phyloP scores from a whole-genome alignment of 129 eudicot genomes.

The Ambrosia trifida region DNA sequence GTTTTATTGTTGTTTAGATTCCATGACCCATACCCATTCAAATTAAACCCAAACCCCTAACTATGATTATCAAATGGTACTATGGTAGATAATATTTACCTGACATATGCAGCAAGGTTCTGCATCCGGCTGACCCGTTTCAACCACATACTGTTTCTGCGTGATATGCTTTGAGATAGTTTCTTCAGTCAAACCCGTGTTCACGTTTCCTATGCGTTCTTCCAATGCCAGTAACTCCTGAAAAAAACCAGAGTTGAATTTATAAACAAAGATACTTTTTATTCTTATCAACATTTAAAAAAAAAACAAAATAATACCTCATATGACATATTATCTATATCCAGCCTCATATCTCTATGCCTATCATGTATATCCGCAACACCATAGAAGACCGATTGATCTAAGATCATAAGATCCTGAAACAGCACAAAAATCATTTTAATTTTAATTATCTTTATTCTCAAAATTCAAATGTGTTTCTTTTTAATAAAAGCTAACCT shows the following conservation, averaged over 20 bases:
- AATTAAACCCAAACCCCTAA: no score
- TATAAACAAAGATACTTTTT: background rate
- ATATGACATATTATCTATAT: constrained; percentile 91
- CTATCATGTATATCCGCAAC: constrained; percentile 76
- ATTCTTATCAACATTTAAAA: background rate
- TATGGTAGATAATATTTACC: constrained; percentile 32
- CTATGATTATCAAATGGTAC: no score
- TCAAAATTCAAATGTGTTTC: background rate
- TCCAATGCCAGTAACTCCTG: constrained; percentile 87
- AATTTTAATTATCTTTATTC: background rate
- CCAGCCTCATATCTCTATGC: constrained; percentile 89
- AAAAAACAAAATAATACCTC: constrained; percentile 44
- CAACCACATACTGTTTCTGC: constrained; percentile 37
- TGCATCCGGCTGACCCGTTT: constrained; percentile 36
- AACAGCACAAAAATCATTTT: constrained; percentile 5
- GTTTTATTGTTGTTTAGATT: no score
- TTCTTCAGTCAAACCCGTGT: constrained; percentile 73
- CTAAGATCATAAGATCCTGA: constrained; percentile 87
- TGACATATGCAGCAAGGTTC: constrained; percentile 90
- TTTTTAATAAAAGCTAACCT: constrained; percentile 50
- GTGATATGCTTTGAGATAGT: constrained; percentile 50
- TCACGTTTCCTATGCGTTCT: constrained; percentile 85
- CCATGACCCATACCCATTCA: no score
- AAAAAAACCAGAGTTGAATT: background rate
- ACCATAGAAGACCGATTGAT: constrained; percentile 70